Percentiles rank a stretch among this genome's conserved stretches.
phyloP scores from a whole-genome alignment of 31 red algal species.

The Asparagopsis taxiformis region DNA sequence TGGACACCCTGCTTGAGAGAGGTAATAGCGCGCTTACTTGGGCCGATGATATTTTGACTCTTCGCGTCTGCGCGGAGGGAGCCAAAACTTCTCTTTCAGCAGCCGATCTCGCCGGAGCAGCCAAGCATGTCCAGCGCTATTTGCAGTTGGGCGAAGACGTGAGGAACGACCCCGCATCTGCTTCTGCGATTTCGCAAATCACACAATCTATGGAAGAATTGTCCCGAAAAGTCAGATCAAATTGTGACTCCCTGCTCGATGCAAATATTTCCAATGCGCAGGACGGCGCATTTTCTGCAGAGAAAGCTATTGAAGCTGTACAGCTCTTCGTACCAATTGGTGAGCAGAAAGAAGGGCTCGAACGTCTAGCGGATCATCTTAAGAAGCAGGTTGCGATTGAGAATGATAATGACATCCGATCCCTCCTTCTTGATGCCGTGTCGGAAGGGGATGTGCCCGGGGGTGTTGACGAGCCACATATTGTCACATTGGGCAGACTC shows the following conservation, averaged over 20 bases:
- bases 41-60: conserved; percentile 68
- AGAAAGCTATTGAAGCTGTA: conserved; percentile 43
- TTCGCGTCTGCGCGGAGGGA: conserved; percentile 73
- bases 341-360: conserved; percentile 49
- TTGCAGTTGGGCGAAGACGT: conserved; percentile 48
- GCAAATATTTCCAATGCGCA: conserved; percentile 1
- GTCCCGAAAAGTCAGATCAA: conserved; percentile 41
- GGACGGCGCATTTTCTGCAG: conserved; percentile 15
- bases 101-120: conserved; percentile 55
- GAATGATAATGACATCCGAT: conserved; percentile 57
- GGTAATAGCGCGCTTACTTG: conserved; percentile 54
- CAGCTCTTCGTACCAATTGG: conserved; percentile 75
- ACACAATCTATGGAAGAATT: conserved; percentile 61
- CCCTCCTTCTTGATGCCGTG: conserved; percentile 23
- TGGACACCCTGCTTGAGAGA: conserved; percentile 27
- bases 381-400: conserved; percentile 27
- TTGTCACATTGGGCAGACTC: conserved; percentile 56
- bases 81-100: conserved; percentile 59
- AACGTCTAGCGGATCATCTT: conserved; percentile 32
- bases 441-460: background rate
- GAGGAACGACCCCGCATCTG: conserved; percentile 53
- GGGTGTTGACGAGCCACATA: conserved; percentile 60
- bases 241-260: conserved; percentile 18
- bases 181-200: conserved; percentile 65
- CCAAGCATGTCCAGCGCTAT: conserved; percentile 55